Evolutionary conservation across 495 filamentous ascomycete species (phyloP).

Genomic region (Amorphotheca resinae): DNA sequence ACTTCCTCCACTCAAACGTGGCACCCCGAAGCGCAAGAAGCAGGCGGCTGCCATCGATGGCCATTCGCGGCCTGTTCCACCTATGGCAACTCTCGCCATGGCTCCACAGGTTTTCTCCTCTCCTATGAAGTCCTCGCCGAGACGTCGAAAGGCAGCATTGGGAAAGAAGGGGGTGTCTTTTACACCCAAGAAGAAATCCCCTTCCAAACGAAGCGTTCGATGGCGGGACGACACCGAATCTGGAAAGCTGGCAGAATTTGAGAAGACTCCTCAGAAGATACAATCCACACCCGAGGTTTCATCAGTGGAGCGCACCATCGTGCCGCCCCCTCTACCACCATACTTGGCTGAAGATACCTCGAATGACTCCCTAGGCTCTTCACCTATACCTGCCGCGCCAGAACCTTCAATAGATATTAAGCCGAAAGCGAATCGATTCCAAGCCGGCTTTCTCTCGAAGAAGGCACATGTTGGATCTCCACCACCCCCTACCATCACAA

Average conservation of each 20-base stretch:
- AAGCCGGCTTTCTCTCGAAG: constrained; percentile 82
- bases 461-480: constrained; percentile 47
- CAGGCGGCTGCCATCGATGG: constrained; percentile 22
- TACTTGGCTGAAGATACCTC: constrained; percentile 26
- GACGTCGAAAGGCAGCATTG: constrained; percentile 55
- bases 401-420: constrained; percentile 35
- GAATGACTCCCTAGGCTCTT: constrained; percentile 40
- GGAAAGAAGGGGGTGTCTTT: constrained; percentile 72
- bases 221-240: constrained; percentile 89
- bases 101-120: constrained; percentile 29
- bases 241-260: constrained; percentile 73
- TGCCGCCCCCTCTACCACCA: constrained; percentile 26
- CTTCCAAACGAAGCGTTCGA: constrained; percentile 65
- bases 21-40: constrained; percentile 69
- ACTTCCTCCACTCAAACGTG: constrained; percentile 55
- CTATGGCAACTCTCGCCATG: constrained; percentile 25
- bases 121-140: constrained; percentile 62
- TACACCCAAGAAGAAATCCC: constrained; percentile 67
- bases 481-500: constrained; percentile 43
- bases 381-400: constrained; percentile 38
- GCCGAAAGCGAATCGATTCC: constrained; percentile 68
- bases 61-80: constrained; percentile 25
- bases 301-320: constrained; percentile 33
- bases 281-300: constrained; percentile 37
- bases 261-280: constrained; percentile 67